phyloP scores from a whole-genome alignment of 2,329 filamentous ascomycete species.

The Pseudogymnoascus sp. region DNA sequence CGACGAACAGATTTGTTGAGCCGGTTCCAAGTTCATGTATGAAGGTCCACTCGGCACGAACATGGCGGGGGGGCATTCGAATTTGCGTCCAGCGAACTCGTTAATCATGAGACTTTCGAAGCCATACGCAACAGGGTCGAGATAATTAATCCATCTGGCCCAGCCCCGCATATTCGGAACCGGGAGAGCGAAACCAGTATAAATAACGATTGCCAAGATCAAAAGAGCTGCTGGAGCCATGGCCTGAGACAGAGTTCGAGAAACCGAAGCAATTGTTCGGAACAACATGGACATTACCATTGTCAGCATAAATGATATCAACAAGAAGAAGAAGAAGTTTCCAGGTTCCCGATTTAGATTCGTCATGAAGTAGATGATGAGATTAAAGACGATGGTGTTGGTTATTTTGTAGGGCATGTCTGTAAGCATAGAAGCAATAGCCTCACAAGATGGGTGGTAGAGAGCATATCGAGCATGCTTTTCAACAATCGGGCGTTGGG shows the following conservation, averaged over 20 bases:
- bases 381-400: constrained; percentile 37
- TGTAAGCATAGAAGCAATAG: constrained; percentile 72
- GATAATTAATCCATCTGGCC: constrained; percentile 56
- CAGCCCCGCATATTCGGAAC: constrained; percentile 55
- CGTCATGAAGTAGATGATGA: constrained; percentile 58
- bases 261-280: constrained; percentile 46
- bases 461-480: constrained; percentile 79
- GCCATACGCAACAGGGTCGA: constrained; percentile 59
- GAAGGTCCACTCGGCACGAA: constrained; percentile 41
- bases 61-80: constrained; percentile 42
- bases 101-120: constrained; percentile 64
- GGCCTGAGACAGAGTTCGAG: constrained; percentile 49
- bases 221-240: constrained; percentile 47
- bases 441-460: constrained; percentile 83
- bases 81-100: constrained; percentile 54
- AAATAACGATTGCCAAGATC: constrained; percentile 48
- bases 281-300: constrained; percentile 54
- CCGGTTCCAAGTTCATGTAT: constrained; percentile 34
- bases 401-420: constrained; percentile 73
- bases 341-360: constrained; percentile 43
- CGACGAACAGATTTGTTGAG: constrained; percentile 47
- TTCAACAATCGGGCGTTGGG: constrained; percentile 84
- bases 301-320: constrained; percentile 41
- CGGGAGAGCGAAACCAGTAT: constrained; percentile 56
- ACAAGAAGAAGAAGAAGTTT: constrained; percentile 56